phyloP scores from a whole-genome alignment of 2,329 filamentous ascomycete species.

The Paradendryphiella salina region DNA sequence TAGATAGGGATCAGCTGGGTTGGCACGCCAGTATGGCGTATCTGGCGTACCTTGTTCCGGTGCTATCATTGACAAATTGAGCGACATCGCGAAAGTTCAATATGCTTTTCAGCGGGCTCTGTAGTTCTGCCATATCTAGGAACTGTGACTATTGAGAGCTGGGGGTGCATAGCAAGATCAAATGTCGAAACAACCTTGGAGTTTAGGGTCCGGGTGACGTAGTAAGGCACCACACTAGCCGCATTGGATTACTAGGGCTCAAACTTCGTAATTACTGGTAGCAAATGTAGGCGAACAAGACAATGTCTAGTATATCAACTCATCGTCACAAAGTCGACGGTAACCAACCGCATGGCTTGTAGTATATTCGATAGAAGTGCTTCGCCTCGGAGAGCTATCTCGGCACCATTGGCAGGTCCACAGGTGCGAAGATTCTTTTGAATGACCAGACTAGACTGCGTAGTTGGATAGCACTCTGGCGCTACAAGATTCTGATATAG shows the following conservation, averaged over 20 bases:
- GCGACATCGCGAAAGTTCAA: slow-evolving; percentile 47
- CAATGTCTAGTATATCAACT: no score
- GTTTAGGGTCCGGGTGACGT: slow-evolving; percentile 10
- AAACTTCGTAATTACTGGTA: no score
- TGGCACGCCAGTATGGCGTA: not conserved
- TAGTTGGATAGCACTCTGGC: no score
- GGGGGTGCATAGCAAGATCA: not conserved
- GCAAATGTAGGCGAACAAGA: no score
- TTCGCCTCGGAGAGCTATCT: no score
- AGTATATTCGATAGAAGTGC: no score
- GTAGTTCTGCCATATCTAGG: slow-evolving; percentile 12
- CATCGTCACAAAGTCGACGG: no score
- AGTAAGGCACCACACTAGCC: slow-evolving; percentile 11
- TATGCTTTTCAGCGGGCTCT: slow-evolving; percentile 35
- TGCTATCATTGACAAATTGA: slow-evolving; percentile 33
- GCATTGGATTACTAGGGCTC: not conserved
- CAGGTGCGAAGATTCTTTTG: no score
- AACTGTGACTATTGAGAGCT: not conserved
- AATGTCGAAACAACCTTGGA: not conserved
- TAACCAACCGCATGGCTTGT: no score
- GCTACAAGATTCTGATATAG: no score
- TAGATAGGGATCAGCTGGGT: slow-evolving; percentile 16
- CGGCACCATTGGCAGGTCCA: no score
- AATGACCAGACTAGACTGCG: no score
- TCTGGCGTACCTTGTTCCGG: slow-evolving; percentile 19